Percentiles rank a stretch among this genome's conserved stretches.
These are phyloP conservation scores for Tulasnella sp. DNA, from an alignment of 768 basidiomycete species.

Conservation along the genomic window DNA sequence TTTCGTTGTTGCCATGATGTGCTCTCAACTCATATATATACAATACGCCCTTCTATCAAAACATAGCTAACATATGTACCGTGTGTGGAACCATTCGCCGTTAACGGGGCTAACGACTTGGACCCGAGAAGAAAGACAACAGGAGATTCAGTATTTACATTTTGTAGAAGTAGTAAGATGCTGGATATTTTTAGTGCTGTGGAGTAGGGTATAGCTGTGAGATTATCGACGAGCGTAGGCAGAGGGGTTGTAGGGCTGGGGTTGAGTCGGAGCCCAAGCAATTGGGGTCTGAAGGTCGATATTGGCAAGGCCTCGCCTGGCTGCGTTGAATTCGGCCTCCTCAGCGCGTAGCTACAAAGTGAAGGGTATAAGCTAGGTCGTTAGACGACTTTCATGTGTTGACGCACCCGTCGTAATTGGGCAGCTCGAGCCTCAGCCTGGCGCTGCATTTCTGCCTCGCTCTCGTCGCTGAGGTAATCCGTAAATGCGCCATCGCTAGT, in stretches of 20 bases:
- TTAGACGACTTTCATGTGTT: not conserved
- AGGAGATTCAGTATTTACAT: not conserved
- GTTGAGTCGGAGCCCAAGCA: slow-evolving; percentile 1
- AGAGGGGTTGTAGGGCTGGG: slow-evolving; percentile 11
- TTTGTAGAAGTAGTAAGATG: not conserved
- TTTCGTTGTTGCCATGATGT: not conserved
- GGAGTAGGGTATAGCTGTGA: not conserved
- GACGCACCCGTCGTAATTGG: slow-evolving; percentile 28
- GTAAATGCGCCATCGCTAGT: slow-evolving; percentile 83
- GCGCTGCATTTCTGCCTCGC: slow-evolving; percentile 77
- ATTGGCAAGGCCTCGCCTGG: slow-evolving; percentile 6
- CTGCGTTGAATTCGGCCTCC: slow-evolving; percentile 14
- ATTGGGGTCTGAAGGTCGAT: slow-evolving; percentile 4
- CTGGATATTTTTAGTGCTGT: not conserved
- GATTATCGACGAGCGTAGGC: slow-evolving; percentile 6
- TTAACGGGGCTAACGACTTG: not conserved
- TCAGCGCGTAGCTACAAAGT: not conserved
- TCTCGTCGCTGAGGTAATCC: slow-evolving; percentile 54
- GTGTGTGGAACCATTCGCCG: not conserved
- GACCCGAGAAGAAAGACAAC: not conserved
- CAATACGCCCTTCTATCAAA: not conserved
- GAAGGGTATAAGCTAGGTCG: not conserved
- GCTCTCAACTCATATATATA: not conserved
- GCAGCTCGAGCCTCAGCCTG: slow-evolving; percentile 76
- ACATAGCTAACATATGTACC: not conserved